phyloP scores from a whole-genome alignment of 106 monocot species.

The Ottelia alismoides region DNA sequence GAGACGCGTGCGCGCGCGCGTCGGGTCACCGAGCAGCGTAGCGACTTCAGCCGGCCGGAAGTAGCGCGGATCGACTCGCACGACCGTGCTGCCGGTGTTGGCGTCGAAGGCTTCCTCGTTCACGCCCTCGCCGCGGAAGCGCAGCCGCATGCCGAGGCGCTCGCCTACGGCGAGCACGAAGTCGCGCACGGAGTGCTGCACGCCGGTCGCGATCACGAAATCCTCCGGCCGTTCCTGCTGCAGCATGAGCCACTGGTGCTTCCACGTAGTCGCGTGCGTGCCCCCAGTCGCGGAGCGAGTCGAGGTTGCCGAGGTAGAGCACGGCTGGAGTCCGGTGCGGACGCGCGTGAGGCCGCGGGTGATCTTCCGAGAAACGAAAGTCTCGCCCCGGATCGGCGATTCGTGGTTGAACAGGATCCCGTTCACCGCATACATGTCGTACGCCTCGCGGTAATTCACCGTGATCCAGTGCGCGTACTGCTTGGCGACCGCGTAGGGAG shows the following conservation, averaged over 20 bases:
- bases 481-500: conserved; percentile 84
- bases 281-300: too few species aligned
- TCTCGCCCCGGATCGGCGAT: conserved; percentile 68
- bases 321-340: conserved; percentile 53
- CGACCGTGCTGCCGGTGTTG: too few species aligned
- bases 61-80: conserved; percentile 70
- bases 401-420: conserved; percentile 92
- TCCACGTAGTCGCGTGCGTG: conserved; percentile 74
- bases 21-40: conserved; percentile 59
- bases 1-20: conserved; percentile 45
- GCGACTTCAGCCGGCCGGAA: conserved; percentile 84
- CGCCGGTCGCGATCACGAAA: conserved; percentile 77
- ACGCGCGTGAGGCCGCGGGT: conserved; percentile 76
- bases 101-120: conserved; percentile 76
- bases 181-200: conserved; percentile 77
- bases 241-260: conserved; percentile 92
- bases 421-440: conserved; percentile 71
- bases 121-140: conserved; percentile 53
- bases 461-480: conserved; percentile 86
- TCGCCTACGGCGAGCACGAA: conserved; percentile 49
- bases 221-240: conserved; percentile 71
- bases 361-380: conserved; percentile 87
- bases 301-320: conserved; percentile 66
- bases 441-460: conserved; percentile 87
- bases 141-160: too few species aligned